These are phyloP conservation scores for Rostrohypoxylon terebratum DNA, from an alignment of 495 filamentous ascomycete species.

Conservation along the genomic window DNA sequence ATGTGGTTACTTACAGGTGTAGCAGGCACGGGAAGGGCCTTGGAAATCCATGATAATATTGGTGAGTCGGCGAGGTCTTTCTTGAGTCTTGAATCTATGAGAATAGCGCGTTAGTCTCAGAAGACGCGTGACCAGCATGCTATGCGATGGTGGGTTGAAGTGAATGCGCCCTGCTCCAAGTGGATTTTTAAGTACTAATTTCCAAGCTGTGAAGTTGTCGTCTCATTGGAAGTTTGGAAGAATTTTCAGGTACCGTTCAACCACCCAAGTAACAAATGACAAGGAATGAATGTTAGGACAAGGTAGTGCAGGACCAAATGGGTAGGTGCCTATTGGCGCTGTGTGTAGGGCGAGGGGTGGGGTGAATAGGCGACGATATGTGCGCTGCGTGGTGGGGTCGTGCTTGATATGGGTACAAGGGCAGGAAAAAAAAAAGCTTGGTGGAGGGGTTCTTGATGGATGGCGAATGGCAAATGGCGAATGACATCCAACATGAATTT, in stretches of 20 bases:
- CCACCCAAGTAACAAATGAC: conserved; percentile 10
- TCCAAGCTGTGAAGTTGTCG: neutral
- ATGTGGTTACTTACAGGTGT: conserved; percentile 59
- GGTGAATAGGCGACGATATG: conserved; percentile 12
- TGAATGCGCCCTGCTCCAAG: neutral
- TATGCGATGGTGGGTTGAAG: neutral
- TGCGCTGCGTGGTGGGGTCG: conserved; percentile 1
- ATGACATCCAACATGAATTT: too few species aligned
- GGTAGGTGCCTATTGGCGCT: conserved; percentile 12
- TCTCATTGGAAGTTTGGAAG: conserved; percentile 21
- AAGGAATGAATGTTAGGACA: conserved; percentile 9
- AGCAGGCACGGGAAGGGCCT: conserved; percentile 56
- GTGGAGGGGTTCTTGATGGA: conserved; percentile 6
- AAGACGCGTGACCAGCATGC: conserved; percentile 9
- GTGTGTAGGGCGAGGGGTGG: conserved; percentile 19
- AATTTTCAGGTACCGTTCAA: conserved; percentile 3
- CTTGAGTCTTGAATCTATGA: neutral
- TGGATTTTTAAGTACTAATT: conserved; percentile 3
- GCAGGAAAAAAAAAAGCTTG: conserved; percentile 2
- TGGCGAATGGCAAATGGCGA: neutral
- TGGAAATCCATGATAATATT: conserved; percentile 56
- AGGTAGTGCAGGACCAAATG: conserved; percentile 1
- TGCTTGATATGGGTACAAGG: neutral
- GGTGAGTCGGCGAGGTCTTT: neutral
- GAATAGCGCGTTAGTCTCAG: conserved; percentile 1